These are phyloP conservation scores for Candida vaughaniae DNA, from an alignment of 805 yeast species.

Conservation along the genomic window DNA sequence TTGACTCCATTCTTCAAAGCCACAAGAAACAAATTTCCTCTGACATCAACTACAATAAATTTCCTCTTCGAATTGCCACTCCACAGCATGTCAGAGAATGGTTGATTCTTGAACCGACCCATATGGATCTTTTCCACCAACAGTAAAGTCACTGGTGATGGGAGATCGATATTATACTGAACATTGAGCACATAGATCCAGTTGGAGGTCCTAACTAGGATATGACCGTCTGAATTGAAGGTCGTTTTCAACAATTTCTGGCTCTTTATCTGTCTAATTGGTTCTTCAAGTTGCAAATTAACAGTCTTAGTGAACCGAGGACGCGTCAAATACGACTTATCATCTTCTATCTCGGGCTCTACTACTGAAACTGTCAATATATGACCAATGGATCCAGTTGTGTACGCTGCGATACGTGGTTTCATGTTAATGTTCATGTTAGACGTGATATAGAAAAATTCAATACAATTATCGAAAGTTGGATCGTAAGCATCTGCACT, in stretches of 20 bases:
- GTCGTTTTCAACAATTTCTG: conserved; percentile 13
- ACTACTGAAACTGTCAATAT: conserved; percentile 10
- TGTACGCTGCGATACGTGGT: conserved; percentile 21
- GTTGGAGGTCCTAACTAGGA: conserved; percentile 38
- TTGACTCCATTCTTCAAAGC: conserved; percentile 13
- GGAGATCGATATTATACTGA: conserved; percentile 17
- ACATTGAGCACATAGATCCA: conserved; percentile 30
- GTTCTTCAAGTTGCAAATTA: conserved; percentile 23
- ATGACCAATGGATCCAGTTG: conserved; percentile 29
- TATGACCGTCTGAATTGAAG: conserved; percentile 3
- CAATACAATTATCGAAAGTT: conserved; percentile 25
- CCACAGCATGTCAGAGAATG: conserved; percentile 46
- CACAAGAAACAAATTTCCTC: conserved; percentile 53
- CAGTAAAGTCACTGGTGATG: conserved; percentile 8
- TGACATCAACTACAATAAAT: conserved; percentile 47
- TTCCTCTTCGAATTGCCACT: conserved; percentile 40
- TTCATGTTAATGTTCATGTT: background rate
- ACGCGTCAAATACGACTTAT: background rate
- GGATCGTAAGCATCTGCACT: conserved; percentile 26
- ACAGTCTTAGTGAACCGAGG: conserved; percentile 4
- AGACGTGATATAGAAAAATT: conserved; percentile 15
- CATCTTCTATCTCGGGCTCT: conserved; percentile 3
- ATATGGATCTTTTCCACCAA: conserved; percentile 7
- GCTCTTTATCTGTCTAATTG: conserved; percentile 41
- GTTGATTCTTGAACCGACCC: conserved; percentile 9